Evolutionary conservation across 768 basidiomycete species (phyloP).

Genomic region (Myochromella boudieri): DNA sequence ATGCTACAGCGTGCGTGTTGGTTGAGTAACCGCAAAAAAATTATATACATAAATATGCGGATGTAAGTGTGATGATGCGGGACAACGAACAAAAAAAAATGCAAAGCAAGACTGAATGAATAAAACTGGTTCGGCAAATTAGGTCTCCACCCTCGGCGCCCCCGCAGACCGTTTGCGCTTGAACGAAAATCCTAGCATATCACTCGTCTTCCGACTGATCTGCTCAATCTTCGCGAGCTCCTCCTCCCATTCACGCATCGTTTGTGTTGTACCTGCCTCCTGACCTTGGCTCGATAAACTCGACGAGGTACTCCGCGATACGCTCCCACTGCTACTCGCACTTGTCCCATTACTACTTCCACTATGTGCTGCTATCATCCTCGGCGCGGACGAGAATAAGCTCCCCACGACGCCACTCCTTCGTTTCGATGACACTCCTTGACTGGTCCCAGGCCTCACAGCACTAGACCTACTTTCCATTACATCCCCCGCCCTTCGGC

Average conservation of each 20-base stretch:
- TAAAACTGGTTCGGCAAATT: constrained; percentile 4
- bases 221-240: constrained; percentile 73
- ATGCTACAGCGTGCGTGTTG: not conserved
- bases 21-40: not conserved
- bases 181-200: constrained; percentile 44
- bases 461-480: constrained; percentile 1
- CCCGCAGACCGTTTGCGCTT: constrained; percentile 33
- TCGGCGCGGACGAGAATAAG: constrained; percentile 20
- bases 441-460: constrained; percentile 17
- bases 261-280: constrained; percentile 32
- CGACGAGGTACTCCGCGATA: constrained; percentile 28
- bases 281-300: constrained; percentile 26
- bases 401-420: constrained; percentile 17
- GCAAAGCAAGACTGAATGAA: constrained; percentile 3
- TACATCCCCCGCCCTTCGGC: constrained; percentile 6
- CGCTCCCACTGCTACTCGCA: constrained; percentile 18
- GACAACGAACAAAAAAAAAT: constrained; percentile 7
- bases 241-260: constrained; percentile 73
- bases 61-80: too few relatives aligned
- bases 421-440: constrained; percentile 13
- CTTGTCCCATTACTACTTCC: constrained; percentile 34
- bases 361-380: constrained; percentile 25
- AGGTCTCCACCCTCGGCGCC: constrained; percentile 17
- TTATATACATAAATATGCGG: not conserved
- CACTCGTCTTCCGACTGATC: constrained; percentile 52